A percentile compares a stretch with the other conserved stretches of the same genome.
Evolutionary conservation across 176 grass and related monocot species (phyloP).

Genomic region (Zoysia japonica): DNA sequence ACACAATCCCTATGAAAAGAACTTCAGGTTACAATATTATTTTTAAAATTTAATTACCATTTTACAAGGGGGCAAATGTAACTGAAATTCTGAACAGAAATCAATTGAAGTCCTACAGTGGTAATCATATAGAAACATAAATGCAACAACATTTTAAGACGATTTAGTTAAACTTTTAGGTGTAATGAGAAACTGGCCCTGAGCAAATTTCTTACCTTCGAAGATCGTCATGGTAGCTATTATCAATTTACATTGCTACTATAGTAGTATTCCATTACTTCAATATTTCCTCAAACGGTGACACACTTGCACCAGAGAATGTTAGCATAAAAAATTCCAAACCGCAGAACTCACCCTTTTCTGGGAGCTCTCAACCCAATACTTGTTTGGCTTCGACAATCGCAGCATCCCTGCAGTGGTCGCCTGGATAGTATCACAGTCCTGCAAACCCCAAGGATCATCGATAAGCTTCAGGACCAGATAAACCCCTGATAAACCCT

Average conservation of each 20-base stretch:
- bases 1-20: neutral
- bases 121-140: constrained; percentile 21
- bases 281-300: neutral
- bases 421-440: constrained; percentile 68
- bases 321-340: neutral
- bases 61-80: neutral
- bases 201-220: neutral
- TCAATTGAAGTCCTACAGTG: neutral
- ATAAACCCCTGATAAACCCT: constrained; percentile 37
- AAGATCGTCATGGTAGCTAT: neutral
- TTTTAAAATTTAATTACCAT: neutral
- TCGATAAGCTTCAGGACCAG: constrained; percentile 8
- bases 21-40: constrained; percentile 4
- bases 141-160: neutral
- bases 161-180: constrained; percentile 1
- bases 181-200: neutral
- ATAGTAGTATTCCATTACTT: neutral
- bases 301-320: neutral
- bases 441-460: constrained; percentile 41
- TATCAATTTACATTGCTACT: neutral
- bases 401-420: constrained; percentile 69
- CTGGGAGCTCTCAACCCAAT: constrained; percentile 90
- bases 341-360: constrained; percentile 66
- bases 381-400: constrained; percentile 88
- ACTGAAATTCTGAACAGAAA: constrained; percentile 4